These are phyloP conservation scores for Sarocladiaceae sp. DNA, from an alignment of 2,329 filamentous ascomycete species.

Conservation along the genomic window DNA sequence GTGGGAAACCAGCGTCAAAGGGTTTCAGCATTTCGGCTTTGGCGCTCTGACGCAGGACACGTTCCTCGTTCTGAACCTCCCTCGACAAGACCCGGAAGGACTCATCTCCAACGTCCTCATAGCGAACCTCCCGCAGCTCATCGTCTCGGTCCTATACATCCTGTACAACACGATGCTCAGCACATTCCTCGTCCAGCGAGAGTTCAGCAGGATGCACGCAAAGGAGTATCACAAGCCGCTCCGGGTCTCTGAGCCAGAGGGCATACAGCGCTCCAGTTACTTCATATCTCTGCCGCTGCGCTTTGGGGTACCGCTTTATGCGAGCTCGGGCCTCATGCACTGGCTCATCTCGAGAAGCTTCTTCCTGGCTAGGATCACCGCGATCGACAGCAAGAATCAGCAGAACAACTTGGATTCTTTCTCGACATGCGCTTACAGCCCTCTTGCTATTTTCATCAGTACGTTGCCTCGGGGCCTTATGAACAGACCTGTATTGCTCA, in stretches of 20 bases:
- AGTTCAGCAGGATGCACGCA: conserved; percentile 35
- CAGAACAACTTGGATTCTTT: conserved; percentile 21
- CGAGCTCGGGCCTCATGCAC: conserved; percentile 31
- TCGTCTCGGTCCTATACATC: conserved; percentile 40
- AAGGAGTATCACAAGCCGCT: conserved; percentile 26
- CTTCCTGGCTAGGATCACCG: conserved; percentile 33
- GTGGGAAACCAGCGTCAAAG: conserved; percentile 13
- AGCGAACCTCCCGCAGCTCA: conserved; percentile 39
- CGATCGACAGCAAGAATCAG: conserved; percentile 17
- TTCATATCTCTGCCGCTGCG: conserved; percentile 38
- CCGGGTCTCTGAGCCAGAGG: conserved; percentile 33
- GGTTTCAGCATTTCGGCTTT: conserved; percentile 23
- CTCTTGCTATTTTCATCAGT: conserved; percentile 20
- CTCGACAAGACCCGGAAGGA: conserved; percentile 20
- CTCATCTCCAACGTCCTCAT: conserved; percentile 29
- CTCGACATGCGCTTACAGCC: conserved; percentile 24
- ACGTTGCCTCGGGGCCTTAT: no score
- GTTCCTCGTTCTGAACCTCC: conserved; percentile 19
- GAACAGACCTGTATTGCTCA: not conserved
- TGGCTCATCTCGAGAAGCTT: conserved; percentile 43
- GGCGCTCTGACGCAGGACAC: conserved; percentile 21
- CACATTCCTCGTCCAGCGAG: conserved; percentile 35
- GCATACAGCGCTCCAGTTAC: conserved; percentile 35
- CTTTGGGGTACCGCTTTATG: conserved; percentile 34
- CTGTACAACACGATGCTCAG: conserved; percentile 38